Evolutionary conservation across 192 early-diverging fungal species (phyloP).

Genomic region (Backusella westeae): DNA sequence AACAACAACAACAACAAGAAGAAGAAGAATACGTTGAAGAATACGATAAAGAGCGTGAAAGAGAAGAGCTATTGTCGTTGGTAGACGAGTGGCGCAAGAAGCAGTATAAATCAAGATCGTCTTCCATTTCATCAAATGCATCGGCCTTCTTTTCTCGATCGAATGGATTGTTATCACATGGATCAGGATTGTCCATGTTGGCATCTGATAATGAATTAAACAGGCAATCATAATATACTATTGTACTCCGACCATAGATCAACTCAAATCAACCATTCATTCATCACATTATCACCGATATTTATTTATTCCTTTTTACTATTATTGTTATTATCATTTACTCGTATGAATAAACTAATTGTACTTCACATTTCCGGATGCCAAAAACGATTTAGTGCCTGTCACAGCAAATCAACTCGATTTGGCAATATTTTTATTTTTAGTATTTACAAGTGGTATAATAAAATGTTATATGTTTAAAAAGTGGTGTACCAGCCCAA

Average conservation of each 20-base stretch:
- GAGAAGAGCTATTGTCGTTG: not conserved
- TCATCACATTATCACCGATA: not conserved
- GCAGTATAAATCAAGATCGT: not conserved
- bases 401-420: not conserved
- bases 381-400: not conserved
- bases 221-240: not conserved
- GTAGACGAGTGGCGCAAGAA: constrained; percentile 2
- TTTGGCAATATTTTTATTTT: not conserved
- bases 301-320: not conserved
- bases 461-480: not conserved
- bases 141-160: not conserved
- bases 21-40: not conserved
- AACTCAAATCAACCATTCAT: not conserved
- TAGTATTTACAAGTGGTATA: not conserved
- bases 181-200: not conserved
- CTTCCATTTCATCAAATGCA: not conserved
- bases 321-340: not conserved
- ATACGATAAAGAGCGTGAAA: not conserved
- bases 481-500: constrained; percentile 23
- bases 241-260: not conserved
- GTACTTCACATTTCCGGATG: not conserved
- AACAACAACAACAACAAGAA: not conserved
- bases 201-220: constrained; percentile 5
- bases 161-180: not conserved
- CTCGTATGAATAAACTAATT: too few species aligned